Evolutionary conservation across 768 basidiomycete genomes (phyloP), one percentile per base, ranked within the genome.

Genomic region (Thelephora ganbajun): DNA sequence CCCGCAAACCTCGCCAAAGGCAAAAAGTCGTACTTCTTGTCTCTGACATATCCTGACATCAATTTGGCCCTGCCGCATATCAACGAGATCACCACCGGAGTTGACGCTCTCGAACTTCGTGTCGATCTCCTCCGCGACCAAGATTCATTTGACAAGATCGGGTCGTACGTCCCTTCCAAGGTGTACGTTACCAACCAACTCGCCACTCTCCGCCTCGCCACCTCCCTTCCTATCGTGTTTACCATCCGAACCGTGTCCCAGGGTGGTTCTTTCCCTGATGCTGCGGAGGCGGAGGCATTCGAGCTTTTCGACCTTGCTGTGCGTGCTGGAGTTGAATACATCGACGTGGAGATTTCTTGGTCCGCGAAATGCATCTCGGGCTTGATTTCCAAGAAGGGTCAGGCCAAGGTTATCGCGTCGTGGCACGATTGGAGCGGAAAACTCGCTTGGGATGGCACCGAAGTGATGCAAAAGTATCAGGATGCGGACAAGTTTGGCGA

Each of bases 341-440:
- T 98, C 53, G 96, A 98, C 55, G 74, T 96, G 44, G 94, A 99
- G 63, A 77, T 87, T 48, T 74, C 80, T 0, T 80, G 83, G 65
- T 75, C 86, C 0, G 70, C 77, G 52, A 69, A 74, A 44, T 57
- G 69, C 44, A 76, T 93, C 49, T 69, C 70, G 26, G 70, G 74
- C 2, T 65, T 97, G 39, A 62, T 69, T 22, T 56, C 67, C 11
- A 69, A 66, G 46, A 94, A 91, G 61, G 80, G 87, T 0, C 56
- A 64, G 35, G 84, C 91, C 0, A 72, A 81, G 54, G 76, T 97
- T 57, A 81, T 99, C 49, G 86, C 90, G 0, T 96, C 92, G 5
- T 96, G 83, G 80, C 94, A 97, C 59, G 92, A 99, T 57, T 92
- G 86, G 83, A 80, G 77, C 39, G 93, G 94, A 2, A 68, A 70